phyloP scores from a whole-genome alignment of 1,284 basidiomycete genomes.

The Apiotrichum gracile region DNA sequence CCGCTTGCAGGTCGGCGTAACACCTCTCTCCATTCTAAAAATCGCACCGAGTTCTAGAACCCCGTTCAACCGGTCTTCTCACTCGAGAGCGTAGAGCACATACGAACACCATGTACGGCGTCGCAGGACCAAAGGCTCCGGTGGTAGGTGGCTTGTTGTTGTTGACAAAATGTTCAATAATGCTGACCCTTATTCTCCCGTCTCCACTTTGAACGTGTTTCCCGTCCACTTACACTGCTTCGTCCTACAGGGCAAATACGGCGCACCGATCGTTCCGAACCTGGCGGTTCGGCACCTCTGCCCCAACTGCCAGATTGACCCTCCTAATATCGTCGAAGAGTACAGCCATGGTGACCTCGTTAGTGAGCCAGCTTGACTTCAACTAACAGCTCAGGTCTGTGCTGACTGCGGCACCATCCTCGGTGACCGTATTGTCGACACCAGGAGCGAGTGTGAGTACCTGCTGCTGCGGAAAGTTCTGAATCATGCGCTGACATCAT shows the following conservation, averaged over 20 bases:
- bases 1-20: not conserved
- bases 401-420: constrained; percentile 91
- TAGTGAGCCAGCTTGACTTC: constrained; percentile 5
- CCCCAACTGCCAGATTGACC: constrained; percentile 87
- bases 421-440: constrained; percentile 95
- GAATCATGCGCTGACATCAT: constrained; percentile 6
- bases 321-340: constrained; percentile 92
- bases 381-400: constrained; percentile 52
- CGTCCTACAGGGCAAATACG: constrained; percentile 46
- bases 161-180: not conserved
- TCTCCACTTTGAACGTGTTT: not conserved
- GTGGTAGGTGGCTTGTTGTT: constrained; percentile 18
- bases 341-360: constrained; percentile 97
- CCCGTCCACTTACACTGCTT: too few species aligned
- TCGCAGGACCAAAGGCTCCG: constrained; percentile 33
- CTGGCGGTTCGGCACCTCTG: constrained; percentile 86
- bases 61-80: constrained; percentile 3
- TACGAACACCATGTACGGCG: constrained; percentile 19
- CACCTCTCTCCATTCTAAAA: not conserved
- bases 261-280: constrained; percentile 54
- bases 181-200: not conserved
- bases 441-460: constrained; percentile 83
- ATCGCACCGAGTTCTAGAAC: constrained; percentile 1
- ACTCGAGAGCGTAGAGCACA: not conserved
- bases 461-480: not conserved